Base-by-base conservation (phyloP, 208 protist species). In the Angomonas deanei region DNA sequence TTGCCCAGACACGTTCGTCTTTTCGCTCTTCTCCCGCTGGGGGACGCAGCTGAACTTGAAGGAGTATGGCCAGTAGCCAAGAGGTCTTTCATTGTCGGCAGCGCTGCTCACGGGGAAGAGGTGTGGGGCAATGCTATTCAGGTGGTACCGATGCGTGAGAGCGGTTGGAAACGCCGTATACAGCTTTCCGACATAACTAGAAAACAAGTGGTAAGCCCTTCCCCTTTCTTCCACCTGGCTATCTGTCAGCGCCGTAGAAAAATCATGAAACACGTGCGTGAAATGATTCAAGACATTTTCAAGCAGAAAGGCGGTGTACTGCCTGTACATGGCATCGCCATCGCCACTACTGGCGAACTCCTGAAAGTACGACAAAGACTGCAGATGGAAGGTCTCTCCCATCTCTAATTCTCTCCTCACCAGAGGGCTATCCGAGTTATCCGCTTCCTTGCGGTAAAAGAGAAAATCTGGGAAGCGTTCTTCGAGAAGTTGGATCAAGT, bases 111-210 rank as follows among this genome's bases (percentile, higher is more conserved):
- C 46, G 3, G 88, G 88, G 32, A 95, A 92, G 33, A 88, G 70
- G 4, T 48, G 49, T 0, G 81, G 72, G 0, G 88, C 84, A 13
- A 95, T 68, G 27, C 58, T 66, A 52, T 88, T 60, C 2, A 95
- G 71, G 53, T 95, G 88, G 52, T 92, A 90, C 28, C 88, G 82
- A 49, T 95, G 88, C 24, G 80, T 74, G 0, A 92, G 72, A 3
- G 88, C 88, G 10, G 88, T 95, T 0, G 88, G 88, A 59, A 92
- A 92, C 8, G 85, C 85, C 13, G 85, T 87, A 63, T 74, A 92
- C 50, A 64, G 50, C 10, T 46, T 47, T 52, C 82, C 73, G 17
- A 89, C 61, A 32, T 59, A 50, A 28, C 72, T 67, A 24, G 79
- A 84, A 55, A 92, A 94, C 36, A 91, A 61, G 34, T 94, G 88